These are phyloP conservation scores for Kalmusia sp. DNA, from an alignment of 2,329 filamentous ascomycete genomes.

Conservation along the genomic window DNA sequence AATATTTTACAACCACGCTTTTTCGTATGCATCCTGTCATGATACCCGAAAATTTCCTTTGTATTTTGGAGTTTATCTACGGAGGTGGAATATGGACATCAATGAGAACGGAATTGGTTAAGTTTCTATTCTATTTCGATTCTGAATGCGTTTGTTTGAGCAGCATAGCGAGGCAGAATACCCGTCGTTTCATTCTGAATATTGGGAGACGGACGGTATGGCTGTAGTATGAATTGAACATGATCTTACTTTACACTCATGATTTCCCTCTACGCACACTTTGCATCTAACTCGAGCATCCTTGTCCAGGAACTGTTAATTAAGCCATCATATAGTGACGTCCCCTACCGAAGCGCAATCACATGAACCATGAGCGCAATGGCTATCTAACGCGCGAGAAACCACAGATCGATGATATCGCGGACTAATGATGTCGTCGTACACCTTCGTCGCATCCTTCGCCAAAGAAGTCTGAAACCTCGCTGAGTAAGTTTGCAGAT, in stretches of 20 bases:
- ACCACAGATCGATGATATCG: no score
- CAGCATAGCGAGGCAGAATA: neutral
- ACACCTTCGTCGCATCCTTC: no score
- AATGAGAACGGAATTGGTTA: neutral
- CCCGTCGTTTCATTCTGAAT: neutral
- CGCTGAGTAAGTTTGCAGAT: no score
- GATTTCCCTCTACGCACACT: neutral
- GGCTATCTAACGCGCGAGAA: no score
- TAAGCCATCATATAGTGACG: no score
- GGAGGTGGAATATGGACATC: neutral
- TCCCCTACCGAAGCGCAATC: no score
- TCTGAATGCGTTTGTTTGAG: neutral
- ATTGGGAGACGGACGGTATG: neutral
- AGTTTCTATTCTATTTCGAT: neutral
- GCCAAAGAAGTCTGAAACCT: neutral
- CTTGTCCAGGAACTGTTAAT: no score
- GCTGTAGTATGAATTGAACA: neutral
- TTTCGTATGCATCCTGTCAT: neutral
- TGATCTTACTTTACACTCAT: neutral
- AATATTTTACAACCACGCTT: neutral
- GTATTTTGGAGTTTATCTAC: neutral
- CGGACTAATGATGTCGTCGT: no score
- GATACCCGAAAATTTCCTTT: constrained; percentile 2
- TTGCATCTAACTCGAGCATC: no score
- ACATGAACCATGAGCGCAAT: no score